Evolutionary conservation across 2,329 filamentous ascomycete species (phyloP).

Genomic region (Thielaviopsis euricoi): DNA sequence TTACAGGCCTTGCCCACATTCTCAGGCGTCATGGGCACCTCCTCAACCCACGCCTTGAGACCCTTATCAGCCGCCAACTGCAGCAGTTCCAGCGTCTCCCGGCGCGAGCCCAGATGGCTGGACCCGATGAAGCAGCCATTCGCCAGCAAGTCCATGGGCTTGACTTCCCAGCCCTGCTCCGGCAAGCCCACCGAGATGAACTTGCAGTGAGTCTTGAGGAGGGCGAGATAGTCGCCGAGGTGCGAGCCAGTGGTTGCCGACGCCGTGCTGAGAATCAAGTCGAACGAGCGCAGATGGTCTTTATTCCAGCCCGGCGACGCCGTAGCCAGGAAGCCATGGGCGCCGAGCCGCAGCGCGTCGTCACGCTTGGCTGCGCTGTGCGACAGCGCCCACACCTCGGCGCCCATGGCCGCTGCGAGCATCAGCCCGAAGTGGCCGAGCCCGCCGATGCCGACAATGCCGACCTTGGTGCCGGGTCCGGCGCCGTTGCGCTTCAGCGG

Average conservation of each 20-base stretch:
- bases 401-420: constrained; percentile 48
- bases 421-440: constrained; percentile 52
- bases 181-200: constrained; percentile 71
- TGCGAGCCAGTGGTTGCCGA: constrained; percentile 53
- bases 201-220: constrained; percentile 66
- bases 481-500: constrained; percentile 57
- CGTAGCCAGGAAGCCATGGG: constrained; percentile 39
- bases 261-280: constrained; percentile 57
- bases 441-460: constrained; percentile 53
- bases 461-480: constrained; percentile 60
- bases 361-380: constrained; percentile 37
- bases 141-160: constrained; percentile 55
- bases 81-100: constrained; percentile 57
- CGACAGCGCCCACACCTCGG: constrained; percentile 37
- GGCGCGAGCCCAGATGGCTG: constrained; percentile 53
- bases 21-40: constrained; percentile 56
- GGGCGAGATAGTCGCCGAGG: constrained; percentile 53
- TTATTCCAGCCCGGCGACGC: constrained; percentile 35
- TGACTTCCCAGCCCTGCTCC: constrained; percentile 53
- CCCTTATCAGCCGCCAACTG: constrained; percentile 53
- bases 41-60: constrained; percentile 54
- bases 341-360: constrained; percentile 37
- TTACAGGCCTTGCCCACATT: constrained; percentile 22
- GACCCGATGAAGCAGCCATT: constrained; percentile 62
- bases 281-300: constrained; percentile 40